Evolutionary conservation across 352 stramenopile species (phyloP).

Genomic region (Globisporangium spinosum): DNA sequence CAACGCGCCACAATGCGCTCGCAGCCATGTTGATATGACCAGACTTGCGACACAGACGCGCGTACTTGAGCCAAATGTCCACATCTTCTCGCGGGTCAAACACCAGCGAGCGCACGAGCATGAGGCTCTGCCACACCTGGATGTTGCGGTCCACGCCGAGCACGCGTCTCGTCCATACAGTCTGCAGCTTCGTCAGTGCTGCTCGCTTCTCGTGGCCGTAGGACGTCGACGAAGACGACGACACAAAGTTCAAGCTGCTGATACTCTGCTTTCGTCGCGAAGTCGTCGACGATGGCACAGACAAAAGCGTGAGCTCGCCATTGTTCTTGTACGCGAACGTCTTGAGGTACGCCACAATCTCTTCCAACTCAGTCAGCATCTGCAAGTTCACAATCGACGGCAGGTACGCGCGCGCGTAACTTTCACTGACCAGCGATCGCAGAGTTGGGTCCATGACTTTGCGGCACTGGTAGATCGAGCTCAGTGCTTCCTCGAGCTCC

Average conservation of each 20-base stretch:
- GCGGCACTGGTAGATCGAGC: constrained; percentile 91
- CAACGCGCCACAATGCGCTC: constrained; percentile 77
- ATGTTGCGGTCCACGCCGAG: constrained; percentile 94
- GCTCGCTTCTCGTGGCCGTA: constrained; percentile 73
- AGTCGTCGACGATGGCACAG: constrained; percentile 31
- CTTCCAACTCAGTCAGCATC: constrained; percentile 95
- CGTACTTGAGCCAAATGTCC: constrained; percentile 94
- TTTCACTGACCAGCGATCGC: constrained; percentile 96
- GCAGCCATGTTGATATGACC: constrained; percentile 85
- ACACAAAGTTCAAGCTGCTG: constrained; percentile 78
- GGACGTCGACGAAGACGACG: constrained; percentile 62
- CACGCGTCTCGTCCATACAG: constrained; percentile 85
- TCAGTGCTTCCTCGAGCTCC: constrained; percentile 91
- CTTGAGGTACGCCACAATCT: constrained; percentile 85
- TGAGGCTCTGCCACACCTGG: constrained; percentile 93
- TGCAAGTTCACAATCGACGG: constrained; percentile 97
- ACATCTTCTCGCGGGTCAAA: constrained; percentile 89
- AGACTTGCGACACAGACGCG: constrained; percentile 89
- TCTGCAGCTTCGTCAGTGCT: constrained; percentile 72
- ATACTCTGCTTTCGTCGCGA: constrained; percentile 71
- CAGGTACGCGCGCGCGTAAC: constrained; percentile 95
- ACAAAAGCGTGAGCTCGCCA: constrained; percentile 68
- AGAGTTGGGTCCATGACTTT: constrained; percentile 96
- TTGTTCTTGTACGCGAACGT: constrained; percentile 78
- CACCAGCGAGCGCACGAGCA: constrained; percentile 93